These are phyloP conservation scores for Lactarius indigo DNA, from an alignment of 768 basidiomycete species.

Conservation along the genomic window DNA sequence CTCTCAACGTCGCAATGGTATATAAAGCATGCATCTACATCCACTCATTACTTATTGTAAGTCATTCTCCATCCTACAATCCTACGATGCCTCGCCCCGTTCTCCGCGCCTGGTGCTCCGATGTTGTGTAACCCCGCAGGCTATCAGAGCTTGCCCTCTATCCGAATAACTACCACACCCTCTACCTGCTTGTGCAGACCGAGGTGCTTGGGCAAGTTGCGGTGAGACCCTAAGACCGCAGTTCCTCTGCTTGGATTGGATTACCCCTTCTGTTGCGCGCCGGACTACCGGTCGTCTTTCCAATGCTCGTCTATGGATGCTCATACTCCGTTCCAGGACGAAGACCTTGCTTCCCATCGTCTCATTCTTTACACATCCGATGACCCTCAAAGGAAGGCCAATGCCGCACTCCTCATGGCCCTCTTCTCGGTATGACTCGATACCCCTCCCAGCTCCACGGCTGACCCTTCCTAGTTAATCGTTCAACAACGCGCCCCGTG, in stretches of 20 bases:
- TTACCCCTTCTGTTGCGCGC: neutral
- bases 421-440: constrained; percentile 75
- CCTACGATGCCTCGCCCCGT: neutral
- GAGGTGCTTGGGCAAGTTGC: neutral
- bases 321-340: constrained; percentile 50
- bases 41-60: constrained; percentile 63
- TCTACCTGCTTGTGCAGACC: neutral
- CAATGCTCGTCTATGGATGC: neutral
- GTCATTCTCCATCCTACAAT: constrained; percentile 5
- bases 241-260: neutral
- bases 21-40: constrained; percentile 91
- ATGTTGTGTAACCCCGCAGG: neutral
- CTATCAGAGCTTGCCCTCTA: neutral
- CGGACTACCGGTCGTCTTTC: constrained; percentile 6
- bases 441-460: neutral
- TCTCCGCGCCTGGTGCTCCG: neutral
- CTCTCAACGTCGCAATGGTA: constrained; percentile 88
- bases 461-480: constrained; percentile 63
- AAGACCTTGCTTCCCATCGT: constrained; percentile 64
- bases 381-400: constrained; percentile 85
- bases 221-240: neutral
- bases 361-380: constrained; percentile 86
- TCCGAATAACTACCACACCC: neutral
- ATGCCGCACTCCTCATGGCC: constrained; percentile 91
- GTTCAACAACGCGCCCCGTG: constrained; percentile 86